A percentile compares a stretch with the other conserved stretches of the same genome.
phyloP scores from a whole-genome alignment of 2,329 filamentous ascomycete genomes.

The Diaporthe velutina region DNA sequence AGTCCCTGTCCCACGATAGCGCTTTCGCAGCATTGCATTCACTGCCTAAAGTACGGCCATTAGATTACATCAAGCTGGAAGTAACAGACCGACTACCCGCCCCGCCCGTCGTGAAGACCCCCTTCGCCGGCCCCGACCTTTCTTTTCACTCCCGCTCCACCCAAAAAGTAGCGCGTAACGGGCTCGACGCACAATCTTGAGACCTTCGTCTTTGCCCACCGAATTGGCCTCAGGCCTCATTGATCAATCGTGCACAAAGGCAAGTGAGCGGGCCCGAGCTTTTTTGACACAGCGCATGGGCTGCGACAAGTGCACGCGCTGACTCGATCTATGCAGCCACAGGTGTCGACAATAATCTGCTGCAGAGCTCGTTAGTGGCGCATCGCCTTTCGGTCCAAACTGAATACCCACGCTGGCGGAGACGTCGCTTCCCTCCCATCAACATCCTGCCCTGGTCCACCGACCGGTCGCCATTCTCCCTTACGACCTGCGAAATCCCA shows the following conservation, averaged over 20 bases:
- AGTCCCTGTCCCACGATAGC: background rate
- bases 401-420: conserved; percentile 22
- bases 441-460: background rate
- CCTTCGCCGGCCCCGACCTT: conserved; percentile 29
- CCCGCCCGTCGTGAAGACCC: conserved; percentile 27
- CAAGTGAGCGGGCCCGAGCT: conserved; percentile 10
- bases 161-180: conserved; percentile 31
- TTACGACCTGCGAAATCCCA: background rate
- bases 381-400: conserved; percentile 26
- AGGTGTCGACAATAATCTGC: conserved; percentile 27
- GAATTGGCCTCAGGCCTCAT: conserved; percentile 12
- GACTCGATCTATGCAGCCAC: conserved; percentile 30
- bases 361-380: conserved; percentile 30
- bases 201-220: conserved; percentile 25
- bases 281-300: background rate
- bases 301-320: conserved; percentile 32
- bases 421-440: conserved; percentile 20
- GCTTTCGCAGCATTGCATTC: background rate
- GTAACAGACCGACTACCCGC: background rate
- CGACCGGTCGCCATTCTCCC: conserved; percentile 2
- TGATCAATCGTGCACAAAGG: conserved; percentile 23
- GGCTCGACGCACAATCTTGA: conserved; percentile 35
- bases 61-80: background rate
- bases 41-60: background rate
- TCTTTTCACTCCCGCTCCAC: conserved; percentile 35